These are phyloP conservation scores for Paracoccidioides lutzii DNA, from an alignment of 2,329 filamentous ascomycete species.

Conservation along the genomic window DNA sequence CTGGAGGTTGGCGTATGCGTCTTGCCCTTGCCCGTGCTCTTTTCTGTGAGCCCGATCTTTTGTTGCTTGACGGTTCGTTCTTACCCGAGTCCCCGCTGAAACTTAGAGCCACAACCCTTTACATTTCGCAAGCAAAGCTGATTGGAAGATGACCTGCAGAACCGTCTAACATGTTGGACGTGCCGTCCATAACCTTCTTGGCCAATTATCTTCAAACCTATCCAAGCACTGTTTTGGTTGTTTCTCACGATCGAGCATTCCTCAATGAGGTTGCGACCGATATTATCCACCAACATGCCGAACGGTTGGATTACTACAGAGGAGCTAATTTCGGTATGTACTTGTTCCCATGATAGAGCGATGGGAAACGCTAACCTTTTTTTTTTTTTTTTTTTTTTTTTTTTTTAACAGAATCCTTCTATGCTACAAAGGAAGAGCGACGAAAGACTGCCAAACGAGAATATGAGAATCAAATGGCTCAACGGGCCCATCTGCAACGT, in stretches of 20 bases:
- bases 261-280: constrained; percentile 98
- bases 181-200: constrained; percentile 97
- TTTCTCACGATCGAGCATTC: constrained; percentile 98
- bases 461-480: constrained; percentile 96
- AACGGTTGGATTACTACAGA: constrained; percentile 96
- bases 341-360: constrained; percentile 6
- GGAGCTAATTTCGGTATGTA: constrained; percentile 67
- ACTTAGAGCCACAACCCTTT: background rate
- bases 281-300: constrained; percentile 96
- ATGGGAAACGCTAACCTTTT: no score
- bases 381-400: no score
- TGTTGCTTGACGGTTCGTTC: constrained; percentile 63
- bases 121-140: background rate
- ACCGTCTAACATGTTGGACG: constrained; percentile 99
- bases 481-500: constrained; percentile 78
- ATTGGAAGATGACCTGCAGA: constrained; percentile 37
- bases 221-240: constrained; percentile 86
- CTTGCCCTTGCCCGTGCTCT: constrained; percentile 84
- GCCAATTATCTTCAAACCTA: constrained; percentile 90
- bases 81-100: background rate
- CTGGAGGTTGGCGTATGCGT: constrained; percentile 99
- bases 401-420: constrained; percentile 58
- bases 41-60: constrained; percentile 92
- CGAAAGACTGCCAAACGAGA: constrained; percentile 93
- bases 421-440: constrained; percentile 91